These are phyloP conservation scores for Dorcoceras hygrometricum DNA, from an alignment of 257 asterid genomes.

Conservation along the genomic window DNA sequence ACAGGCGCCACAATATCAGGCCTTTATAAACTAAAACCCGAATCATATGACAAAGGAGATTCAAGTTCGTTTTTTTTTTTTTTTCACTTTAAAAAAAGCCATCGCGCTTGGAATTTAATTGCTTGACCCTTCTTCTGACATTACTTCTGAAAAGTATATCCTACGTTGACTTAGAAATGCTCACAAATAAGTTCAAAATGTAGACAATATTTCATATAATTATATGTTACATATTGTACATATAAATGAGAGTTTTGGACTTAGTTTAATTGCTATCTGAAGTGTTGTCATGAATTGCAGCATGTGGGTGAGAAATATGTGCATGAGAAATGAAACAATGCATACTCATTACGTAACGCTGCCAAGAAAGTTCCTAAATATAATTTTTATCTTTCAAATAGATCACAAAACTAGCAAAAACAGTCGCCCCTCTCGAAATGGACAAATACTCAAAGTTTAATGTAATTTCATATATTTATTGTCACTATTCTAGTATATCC, in stretches of 20 bases:
- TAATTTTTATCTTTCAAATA: not conserved
- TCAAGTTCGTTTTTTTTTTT: no score
- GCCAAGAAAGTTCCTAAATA: conserved; percentile 6
- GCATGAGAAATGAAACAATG: not conserved
- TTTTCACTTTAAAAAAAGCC: not conserved
- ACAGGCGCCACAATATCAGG: no score
- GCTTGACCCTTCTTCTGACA: not conserved
- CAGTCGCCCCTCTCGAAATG: not conserved
- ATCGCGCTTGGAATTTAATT: no score
- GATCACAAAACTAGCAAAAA: not conserved
- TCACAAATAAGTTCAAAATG: no score
- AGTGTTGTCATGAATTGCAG: not conserved
- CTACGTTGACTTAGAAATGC: not conserved
- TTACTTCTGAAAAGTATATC: not conserved
- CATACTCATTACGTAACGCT: not conserved
- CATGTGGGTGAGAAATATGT: conserved; percentile 6
- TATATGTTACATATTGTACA: not conserved
- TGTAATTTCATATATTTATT: no score
- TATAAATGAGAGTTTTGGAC: not conserved
- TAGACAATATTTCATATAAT: not conserved
- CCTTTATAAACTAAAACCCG: no score
- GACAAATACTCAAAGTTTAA: not conserved
- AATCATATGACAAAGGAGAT: no score
- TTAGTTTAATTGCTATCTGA: no score
- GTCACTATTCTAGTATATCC: no score